Conservation (phyloP, 805 yeast genomes). For the Komagataella mondaviorum region DNA sequence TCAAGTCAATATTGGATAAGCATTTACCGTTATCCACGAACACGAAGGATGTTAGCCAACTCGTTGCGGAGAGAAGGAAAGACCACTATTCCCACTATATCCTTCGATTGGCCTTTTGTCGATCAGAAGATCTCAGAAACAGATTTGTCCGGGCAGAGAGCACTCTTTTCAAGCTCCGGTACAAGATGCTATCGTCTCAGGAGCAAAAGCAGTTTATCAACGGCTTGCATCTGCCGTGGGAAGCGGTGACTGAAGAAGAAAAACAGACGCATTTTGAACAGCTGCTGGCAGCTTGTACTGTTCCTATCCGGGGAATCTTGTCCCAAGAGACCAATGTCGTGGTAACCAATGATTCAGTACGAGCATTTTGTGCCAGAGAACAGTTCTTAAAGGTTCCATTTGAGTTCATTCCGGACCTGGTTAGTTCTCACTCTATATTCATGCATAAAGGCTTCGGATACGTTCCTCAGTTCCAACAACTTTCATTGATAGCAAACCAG, state of each 20-base stretch:
- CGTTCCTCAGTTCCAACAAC: conserved; percentile 72
- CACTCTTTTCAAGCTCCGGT: conserved; percentile 61
- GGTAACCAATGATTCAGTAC: conserved; percentile 37
- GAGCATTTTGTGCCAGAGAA: conserved; percentile 40
- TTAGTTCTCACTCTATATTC: conserved; percentile 59
- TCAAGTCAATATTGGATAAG: conserved; percentile 55
- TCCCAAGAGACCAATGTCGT: conserved; percentile 13
- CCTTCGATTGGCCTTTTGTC: conserved; percentile 78
- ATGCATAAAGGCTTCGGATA: conserved; percentile 64
- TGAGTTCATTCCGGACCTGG: conserved; percentile 68
- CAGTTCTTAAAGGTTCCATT: conserved; percentile 76
- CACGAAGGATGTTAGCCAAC: conserved; percentile 23
- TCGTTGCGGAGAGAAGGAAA: conserved; percentile 55
- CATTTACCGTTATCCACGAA: conserved; percentile 48
- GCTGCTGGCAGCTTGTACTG: conserved; percentile 41
- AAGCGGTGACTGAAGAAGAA: conserved; percentile 51
- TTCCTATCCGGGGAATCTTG: conserved; percentile 23
- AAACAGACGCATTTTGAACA: conserved; percentile 31
- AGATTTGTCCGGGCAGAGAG: conserved; percentile 73
- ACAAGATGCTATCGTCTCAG: conserved; percentile 38
- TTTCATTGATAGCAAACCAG: conserved; percentile 56
- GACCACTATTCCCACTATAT: conserved; percentile 91
- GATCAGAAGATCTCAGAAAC: conserved; percentile 68
- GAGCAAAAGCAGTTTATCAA: conserved; percentile 68
- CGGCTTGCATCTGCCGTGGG: conserved; percentile 58